Base-by-base conservation (phyloP, 257 asterid species). In the Parsonsia alboflavescens region DNA sequence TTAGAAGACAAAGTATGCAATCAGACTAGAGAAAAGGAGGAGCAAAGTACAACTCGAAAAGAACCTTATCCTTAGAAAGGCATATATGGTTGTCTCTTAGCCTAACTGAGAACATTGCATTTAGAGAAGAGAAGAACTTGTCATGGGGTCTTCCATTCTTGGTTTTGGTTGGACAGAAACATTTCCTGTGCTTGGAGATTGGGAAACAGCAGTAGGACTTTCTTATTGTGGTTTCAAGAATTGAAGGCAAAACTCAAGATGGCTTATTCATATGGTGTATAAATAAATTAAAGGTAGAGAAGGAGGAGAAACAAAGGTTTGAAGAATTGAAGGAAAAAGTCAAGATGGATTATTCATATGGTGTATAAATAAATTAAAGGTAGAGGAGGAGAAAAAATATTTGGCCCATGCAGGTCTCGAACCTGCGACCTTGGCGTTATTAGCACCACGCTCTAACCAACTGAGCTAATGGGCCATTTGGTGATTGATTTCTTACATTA, bases 391-490 rank as follows among this genome's bases (percentile, higher is more conserved):
- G 36, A 21, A 50, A 63, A 49, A 17, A 21, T 0, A 22, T 9
- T 33, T 83, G 87, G 85, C 85, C 83, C 78, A 78, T 78, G 81
- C 85, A 84, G 76, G 85, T 84, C 71, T 80, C 83, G 76, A 84
- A 80, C 87, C 78, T 80, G 83, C 74, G 80, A 84, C 85, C 76
- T 84, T 80, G 78, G 78, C 85, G 83, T 80, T 80, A 84, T 84
- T 83, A 81, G 80, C 83, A 80, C 85, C 72, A 80, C 85, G 80
- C 81, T 84, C 85, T 78, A 78, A 84, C 81, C 87, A 75, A 28
- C 74, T 30, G 74, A 70, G 64, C 74, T 70, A 70, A 70, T 70
- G 15, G 64, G 64, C 64, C 74, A 52, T 7, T 5, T 17, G 10
- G 0, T 15, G 3, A 41, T n/a, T n/a, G n/a, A n/a, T 33, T 33